Conservation (phyloP, 73 alveolate genomes). For the Durusdinium trenchii region DNA sequence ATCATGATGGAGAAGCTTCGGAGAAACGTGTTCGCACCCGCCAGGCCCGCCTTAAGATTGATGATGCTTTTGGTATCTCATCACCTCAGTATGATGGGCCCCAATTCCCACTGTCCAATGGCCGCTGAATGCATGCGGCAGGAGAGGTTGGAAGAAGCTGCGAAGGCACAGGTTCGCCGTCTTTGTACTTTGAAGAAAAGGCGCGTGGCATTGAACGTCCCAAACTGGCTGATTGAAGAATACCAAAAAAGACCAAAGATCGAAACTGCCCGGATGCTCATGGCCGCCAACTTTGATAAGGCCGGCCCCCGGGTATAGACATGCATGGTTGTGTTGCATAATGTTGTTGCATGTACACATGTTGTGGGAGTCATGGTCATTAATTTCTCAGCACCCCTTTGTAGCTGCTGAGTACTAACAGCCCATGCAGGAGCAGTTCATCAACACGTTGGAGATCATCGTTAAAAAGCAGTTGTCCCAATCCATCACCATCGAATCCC, state of each 20-base stretch:
- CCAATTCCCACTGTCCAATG: too few relatives aligned
- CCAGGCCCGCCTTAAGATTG: not conserved
- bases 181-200: not conserved
- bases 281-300: conserved; percentile 15
- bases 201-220: not conserved
- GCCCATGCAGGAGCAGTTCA: not conserved
- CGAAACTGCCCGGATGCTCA: not conserved
- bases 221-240: not conserved
- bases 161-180: not conserved
- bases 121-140: not conserved
- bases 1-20: not conserved
- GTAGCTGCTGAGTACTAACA: too few relatives aligned
- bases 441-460: not conserved
- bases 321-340: not conserved
- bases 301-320: not conserved
- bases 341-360: too few relatives aligned
- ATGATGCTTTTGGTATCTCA: not conserved
- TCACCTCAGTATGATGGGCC: not conserved
- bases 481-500: not conserved
- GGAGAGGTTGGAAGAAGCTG: not conserved
- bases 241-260: not conserved
- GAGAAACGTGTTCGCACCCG: not conserved
- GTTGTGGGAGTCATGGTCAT: not conserved
- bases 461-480: not conserved
- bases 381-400: not conserved